phyloP scores from a whole-genome alignment of 768 basidiomycete species.

The Leccinum incarnatum region DNA sequence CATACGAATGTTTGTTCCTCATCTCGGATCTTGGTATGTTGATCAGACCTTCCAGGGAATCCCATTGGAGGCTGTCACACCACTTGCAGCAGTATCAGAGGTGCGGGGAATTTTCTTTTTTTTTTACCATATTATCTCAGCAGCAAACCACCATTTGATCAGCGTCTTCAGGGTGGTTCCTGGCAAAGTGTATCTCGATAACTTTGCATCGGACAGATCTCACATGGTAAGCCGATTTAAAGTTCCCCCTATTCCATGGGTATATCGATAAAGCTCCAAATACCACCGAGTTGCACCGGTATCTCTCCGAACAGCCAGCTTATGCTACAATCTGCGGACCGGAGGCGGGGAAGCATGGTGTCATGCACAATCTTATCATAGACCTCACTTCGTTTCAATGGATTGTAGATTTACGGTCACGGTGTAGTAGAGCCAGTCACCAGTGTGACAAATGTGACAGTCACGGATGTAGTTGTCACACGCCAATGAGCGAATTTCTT shows the following conservation, averaged over 20 bases:
- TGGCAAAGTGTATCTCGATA: constrained; percentile 46
- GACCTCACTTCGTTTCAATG: constrained; percentile 50
- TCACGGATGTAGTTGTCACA: constrained; percentile 19
- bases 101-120: constrained; percentile 28
- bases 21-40: constrained; percentile 37
- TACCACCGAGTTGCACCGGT: constrained; percentile 23
- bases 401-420: constrained; percentile 28
- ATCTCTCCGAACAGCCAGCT: constrained; percentile 45
- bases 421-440: constrained; percentile 13
- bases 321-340: constrained; percentile 51
- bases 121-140: constrained; percentile 4
- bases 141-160: constrained; percentile 7
- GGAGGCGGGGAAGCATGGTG: constrained; percentile 36
- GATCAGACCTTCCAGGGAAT: constrained; percentile 36
- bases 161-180: constrained; percentile 65
- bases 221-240: constrained; percentile 55
- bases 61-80: constrained; percentile 27
- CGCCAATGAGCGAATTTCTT: constrained; percentile 22
- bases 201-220: constrained; percentile 73
- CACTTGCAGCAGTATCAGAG: constrained; percentile 39
- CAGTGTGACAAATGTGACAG: constrained; percentile 21
- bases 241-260: constrained; percentile 11
- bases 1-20: constrained; percentile 1
- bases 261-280: constrained; percentile 1
- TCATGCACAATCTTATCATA: constrained; percentile 54